Evolutionary conservation across 495 filamentous ascomycete genomes (phyloP).

Genomic region (Hyaloscypha finlandica): DNA sequence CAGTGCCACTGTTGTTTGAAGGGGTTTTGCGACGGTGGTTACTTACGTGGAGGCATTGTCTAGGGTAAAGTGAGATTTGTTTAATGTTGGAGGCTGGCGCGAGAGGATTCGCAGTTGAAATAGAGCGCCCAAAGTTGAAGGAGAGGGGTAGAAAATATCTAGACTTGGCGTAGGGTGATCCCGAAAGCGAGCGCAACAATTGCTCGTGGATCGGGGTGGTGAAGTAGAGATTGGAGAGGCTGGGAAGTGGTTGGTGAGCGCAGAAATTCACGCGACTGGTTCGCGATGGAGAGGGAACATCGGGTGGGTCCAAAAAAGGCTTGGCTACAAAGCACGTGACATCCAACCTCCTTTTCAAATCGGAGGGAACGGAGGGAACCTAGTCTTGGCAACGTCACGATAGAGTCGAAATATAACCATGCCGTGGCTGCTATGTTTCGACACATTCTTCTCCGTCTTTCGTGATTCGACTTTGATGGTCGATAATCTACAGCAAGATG

Average conservation of each 20-base stretch:
- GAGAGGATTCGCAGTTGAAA: conserved; percentile 3
- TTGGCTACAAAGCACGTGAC: background rate
- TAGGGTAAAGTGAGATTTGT: conserved; percentile 2
- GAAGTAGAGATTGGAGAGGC: background rate
- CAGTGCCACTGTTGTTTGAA: background rate
- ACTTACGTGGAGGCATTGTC: conserved; percentile 39
- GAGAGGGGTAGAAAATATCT: background rate
- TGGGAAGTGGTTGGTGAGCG: background rate
- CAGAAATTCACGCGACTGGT: background rate
- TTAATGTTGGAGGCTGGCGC: background rate
- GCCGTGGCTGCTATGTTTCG: background rate
- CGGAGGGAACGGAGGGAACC: background rate
- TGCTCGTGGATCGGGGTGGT: background rate
- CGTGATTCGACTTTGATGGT: background rate
- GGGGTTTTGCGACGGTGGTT: background rate
- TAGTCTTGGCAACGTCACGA: background rate
- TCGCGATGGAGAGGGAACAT: background rate
- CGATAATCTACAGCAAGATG: background rate
- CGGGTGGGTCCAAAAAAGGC: background rate
- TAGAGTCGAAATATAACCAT: background rate
- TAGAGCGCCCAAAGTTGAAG: background rate
- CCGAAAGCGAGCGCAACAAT: background rate
- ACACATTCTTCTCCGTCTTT: background rate
- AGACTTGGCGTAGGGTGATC: background rate
- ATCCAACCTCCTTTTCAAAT: background rate